A percentile compares a stretch with the other conserved stretches of the same genome.
These are phyloP conservation scores for Lachnellula subtilissima DNA, from an alignment of 2,329 filamentous ascomycete genomes.

Conservation along the genomic window DNA sequence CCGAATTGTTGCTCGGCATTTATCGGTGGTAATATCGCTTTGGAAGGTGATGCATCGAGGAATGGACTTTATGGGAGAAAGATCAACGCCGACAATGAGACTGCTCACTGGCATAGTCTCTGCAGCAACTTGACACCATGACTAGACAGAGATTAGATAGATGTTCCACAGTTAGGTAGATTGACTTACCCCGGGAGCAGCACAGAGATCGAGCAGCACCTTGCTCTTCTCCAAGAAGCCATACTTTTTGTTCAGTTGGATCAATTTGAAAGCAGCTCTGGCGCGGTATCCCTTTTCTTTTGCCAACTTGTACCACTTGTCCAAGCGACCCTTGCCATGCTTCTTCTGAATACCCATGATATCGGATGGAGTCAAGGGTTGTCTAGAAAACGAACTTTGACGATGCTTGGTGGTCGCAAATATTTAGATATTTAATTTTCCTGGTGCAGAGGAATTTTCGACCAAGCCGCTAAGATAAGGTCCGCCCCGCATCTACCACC, in stretches of 20 bases:
- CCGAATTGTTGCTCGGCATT: constrained; percentile 85
- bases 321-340: constrained; percentile 95
- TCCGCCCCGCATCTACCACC: not conserved
- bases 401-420: not conserved
- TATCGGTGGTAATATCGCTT: constrained; percentile 95
- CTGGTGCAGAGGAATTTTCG: constrained; percentile 1
- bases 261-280: constrained; percentile 93
- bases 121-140: constrained; percentile 93
- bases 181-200: constrained; percentile 75
- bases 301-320: constrained; percentile 98
- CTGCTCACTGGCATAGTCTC: constrained; percentile 89
- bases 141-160: constrained; percentile 43
- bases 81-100: constrained; percentile 90
- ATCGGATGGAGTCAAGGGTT: constrained; percentile 3
- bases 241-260: constrained; percentile 99
- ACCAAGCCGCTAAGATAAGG: constrained; percentile 9
- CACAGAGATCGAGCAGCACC: constrained; percentile 94
- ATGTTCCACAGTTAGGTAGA: not conserved
- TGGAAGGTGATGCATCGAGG: constrained; percentile 93
- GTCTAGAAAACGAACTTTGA: constrained; percentile 1
- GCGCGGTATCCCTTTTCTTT: constrained; percentile 98
- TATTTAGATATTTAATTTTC: not conserved
- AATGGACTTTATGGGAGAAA: constrained; percentile 92
- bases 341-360: constrained; percentile 97
- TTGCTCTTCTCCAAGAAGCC: constrained; percentile 95